Percentiles rank a stretch among this genome's conserved stretches.
These are phyloP conservation scores for Phanerochaete carnosa DNA, from an alignment of 768 basidiomycete species.

Conservation along the genomic window DNA sequence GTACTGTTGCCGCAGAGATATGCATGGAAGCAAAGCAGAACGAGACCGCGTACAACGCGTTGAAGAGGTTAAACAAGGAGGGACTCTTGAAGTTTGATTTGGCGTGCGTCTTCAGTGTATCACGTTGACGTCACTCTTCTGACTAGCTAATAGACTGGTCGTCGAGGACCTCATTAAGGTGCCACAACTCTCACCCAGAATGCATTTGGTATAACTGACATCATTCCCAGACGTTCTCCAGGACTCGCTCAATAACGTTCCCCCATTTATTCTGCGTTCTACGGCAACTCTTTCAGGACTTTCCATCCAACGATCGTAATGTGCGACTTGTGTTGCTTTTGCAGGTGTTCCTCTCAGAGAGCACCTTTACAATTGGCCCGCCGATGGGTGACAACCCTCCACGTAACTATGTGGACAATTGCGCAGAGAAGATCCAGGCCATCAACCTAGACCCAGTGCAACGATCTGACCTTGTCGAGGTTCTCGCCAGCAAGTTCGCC, in stretches of 20 bases:
- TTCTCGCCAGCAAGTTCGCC: slow-evolving; percentile 68
- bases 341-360: slow-evolving; percentile 49
- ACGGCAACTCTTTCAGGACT: slow-evolving; percentile 62
- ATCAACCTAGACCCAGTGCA: slow-evolving; percentile 56
- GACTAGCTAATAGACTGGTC: slow-evolving; percentile 34
- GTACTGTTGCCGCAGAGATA: slow-evolving; percentile 80
- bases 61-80: slow-evolving; percentile 63
- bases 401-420: slow-evolving; percentile 10
- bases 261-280: slow-evolving; percentile 47
- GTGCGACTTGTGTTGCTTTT: slow-evolving; percentile 76
- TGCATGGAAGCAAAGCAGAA: slow-evolving; percentile 80
- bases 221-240: slow-evolving; percentile 56
- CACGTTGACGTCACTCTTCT: background rate
- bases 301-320: slow-evolving; percentile 54
- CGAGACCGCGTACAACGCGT: slow-evolving; percentile 62
- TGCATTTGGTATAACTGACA: background rate
- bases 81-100: slow-evolving; percentile 69
- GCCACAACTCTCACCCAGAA: background rate
- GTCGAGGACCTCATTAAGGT: slow-evolving; percentile 72
- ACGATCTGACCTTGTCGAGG: slow-evolving; percentile 53
- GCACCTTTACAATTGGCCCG: slow-evolving; percentile 5
- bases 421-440: slow-evolving; percentile 48
- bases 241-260: slow-evolving; percentile 61
- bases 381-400: slow-evolving; percentile 16
- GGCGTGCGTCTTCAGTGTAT: slow-evolving; percentile 38